Evolutionary conservation across 331 rosid genomes (phyloP), one percentile per base, ranked within the genome.

Genomic region (Quercus tomentella): DNA sequence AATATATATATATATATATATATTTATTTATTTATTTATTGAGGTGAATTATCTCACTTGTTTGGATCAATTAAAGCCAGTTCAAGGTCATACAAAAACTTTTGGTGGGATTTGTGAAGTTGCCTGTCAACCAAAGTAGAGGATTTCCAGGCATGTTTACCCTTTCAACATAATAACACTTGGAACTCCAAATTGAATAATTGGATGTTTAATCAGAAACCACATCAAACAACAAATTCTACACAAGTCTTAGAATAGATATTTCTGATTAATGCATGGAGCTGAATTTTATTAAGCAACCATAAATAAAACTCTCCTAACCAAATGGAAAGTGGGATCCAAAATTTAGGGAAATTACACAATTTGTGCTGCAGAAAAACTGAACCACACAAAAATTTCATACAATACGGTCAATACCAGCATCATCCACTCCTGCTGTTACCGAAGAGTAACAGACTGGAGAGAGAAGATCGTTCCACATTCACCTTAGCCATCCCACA

Each of bases 401-500:
- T 80, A 56, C 85, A 81, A 63, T 49, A 73, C 67, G 30, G 30
- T 6, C 37, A 49, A 73, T 74, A 30, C 62, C 56, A 56, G 77
- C 12, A 70, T n/a, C 56, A 61, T 30, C 54, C 56, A 68, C 66
- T 77, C 84, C 84, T 30, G 73, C 78, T 43, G 93, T 89, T 86
- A 83, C 92, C 52, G 70, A 77, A 83, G 43, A 70, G 91, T 86
- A 89, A 89, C 90, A 72, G 79, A 84, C 60, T 57, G 60, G 37
- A 54, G 37, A 54, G 37, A 75, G 56, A 80, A 81, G 74, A 69
- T 77, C 72, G 51, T 49, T 68, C 63, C 56, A 77, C 84, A 62
- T 76, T 79, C 55, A 41, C 81, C 74, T 31, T 14, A 37, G 73
- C 84, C 73, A 80, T 65, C 81, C 56, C 54, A 63, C 66, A 45